Percentiles rank a stretch among this genome's conserved stretches.
Evolutionary conservation across 1,284 basidiomycete species (phyloP).

Genomic region (Cerioporus squamosus): DNA sequence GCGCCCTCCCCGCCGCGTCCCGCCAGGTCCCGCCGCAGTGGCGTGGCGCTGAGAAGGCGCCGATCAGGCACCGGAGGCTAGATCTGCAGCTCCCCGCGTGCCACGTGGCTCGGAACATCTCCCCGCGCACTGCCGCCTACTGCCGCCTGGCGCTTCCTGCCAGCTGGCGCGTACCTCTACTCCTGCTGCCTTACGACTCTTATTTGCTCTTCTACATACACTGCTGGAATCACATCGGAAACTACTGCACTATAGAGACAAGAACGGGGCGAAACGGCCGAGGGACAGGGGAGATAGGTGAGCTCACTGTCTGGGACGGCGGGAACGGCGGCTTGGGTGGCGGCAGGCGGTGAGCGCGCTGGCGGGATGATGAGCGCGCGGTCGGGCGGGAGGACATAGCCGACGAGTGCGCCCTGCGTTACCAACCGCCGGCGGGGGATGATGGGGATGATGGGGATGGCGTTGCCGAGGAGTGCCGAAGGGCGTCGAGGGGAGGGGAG

Average conservation of each 20-base stretch:
- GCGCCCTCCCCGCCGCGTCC: too few species aligned
- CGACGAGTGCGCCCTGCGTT: too few species aligned
- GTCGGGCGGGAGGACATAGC: background rate
- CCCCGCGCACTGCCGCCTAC: too few species aligned
- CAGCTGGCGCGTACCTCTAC: too few species aligned
- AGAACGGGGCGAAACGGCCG: background rate
- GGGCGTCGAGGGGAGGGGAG: background rate
- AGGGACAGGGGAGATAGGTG: background rate
- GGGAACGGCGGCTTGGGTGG: background rate
- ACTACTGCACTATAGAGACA: background rate
- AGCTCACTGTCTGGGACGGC: background rate
- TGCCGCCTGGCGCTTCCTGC: too few species aligned
- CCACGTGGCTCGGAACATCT: too few species aligned
- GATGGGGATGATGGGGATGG: background rate
- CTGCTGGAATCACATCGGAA: background rate
- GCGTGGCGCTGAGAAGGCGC: too few species aligned
- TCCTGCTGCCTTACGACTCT: background rate
- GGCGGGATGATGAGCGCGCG: background rate
- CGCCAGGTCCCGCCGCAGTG: too few species aligned
- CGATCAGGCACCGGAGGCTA: too few species aligned
- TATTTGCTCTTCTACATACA: background rate
- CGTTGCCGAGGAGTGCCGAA: background rate
- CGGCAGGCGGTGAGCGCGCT: background rate
- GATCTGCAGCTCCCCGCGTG: too few species aligned
- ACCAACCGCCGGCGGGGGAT: too few species aligned